Evolutionary conservation across 2,329 filamentous ascomycete genomes (phyloP), one percentile per base, ranked within the genome.

Genomic region (Whalleya microplaca): DNA sequence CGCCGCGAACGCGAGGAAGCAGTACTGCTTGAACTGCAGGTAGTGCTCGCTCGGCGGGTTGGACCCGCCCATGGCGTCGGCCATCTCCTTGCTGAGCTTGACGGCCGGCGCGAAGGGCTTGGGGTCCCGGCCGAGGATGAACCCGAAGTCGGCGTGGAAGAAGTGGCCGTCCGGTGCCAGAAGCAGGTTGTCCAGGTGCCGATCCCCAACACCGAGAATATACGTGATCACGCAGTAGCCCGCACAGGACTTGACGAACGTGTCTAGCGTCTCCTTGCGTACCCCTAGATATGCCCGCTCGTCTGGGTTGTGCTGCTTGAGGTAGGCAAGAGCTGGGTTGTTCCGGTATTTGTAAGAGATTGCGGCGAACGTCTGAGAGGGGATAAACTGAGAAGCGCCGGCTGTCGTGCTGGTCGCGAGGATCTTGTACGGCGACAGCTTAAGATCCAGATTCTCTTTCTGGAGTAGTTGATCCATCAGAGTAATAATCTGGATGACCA

Each of bases 191-290:
- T 99, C 95, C 2, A 98, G 83, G 75, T 99, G 95, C 1, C 95
- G 88, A 72, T 99, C 95, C 19, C 95, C 95, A 2, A 99, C 95
- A 29, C 95, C 96, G 12, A 99, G 84, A 16, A 99, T 90, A 73
- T 99, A 99, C 0, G 96, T 99, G 65, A 99, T 97, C 14, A 99
- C 95, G 73, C 95, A 98, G 76, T 99, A 99, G 32, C 95, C 95
- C 0, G 95, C 95, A 70, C 95, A 97, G 0, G 92, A 96, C 71
- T 93, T 94, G 70, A 98, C 87, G 71, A 96, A 99, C 0, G 89
- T 97, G 65, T 99, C 95, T 76, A 99, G 88, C 0, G 91, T 89
- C 70, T 97, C 94, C 71, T 94, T 93, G 23, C 93, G 89, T 23
- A 99, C 88, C 0, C 94, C 92, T 0, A 96, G 82, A 0, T 92